Base-by-base conservation (phyloP, 768 basidiomycete genomes). In the Lyophyllum atratum region DNA sequence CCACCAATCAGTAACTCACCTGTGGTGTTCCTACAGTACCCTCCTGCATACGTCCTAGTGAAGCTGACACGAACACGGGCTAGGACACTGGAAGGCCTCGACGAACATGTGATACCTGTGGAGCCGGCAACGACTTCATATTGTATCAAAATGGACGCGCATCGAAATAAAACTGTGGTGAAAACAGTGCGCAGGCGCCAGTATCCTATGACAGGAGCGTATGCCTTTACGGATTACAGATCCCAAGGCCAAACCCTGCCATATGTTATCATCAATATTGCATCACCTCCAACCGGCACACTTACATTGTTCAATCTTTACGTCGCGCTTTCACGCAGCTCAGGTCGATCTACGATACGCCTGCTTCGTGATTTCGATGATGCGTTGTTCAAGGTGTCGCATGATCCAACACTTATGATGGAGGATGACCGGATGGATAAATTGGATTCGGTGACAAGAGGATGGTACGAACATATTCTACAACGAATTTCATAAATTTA, bases 161-260 rank as follows among this genome's bases (percentile, higher is more conserved):
- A 7, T 14, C 4, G 15, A 7, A 14, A 14, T 4, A 39, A 39
- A 39, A 39, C 37, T 6, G 15, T 14, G 37, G 8, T 8, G 15
- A 39, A 39, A 39, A 9, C 37, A 9, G 15, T 48, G 3, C 29
- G 28, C 6, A 4, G 25, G 14, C 29, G 47, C 14, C 49, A 50
- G 37, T 39, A 37, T 25, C 49, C 49, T 14, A 19, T 26, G 29
- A 52, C 37, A 24, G 14, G 66, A 0, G 75, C 66, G 17, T 78
- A 75, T 51, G 74, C 74, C 0, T 78, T 78, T 59, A 78, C 74
- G 0, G 75, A 78, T 58, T 77, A 75, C 59, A 65, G 50, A 52
- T 69, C 0, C 1, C 76, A 78, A 60, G 78, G 77, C 0, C 76
- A 77, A 53, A 78, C 76, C 0, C 62, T 75, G 6, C 61, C 60